Base-by-base conservation (phyloP, 306 rosid genomes). In the Prosopis cineraria region DNA sequence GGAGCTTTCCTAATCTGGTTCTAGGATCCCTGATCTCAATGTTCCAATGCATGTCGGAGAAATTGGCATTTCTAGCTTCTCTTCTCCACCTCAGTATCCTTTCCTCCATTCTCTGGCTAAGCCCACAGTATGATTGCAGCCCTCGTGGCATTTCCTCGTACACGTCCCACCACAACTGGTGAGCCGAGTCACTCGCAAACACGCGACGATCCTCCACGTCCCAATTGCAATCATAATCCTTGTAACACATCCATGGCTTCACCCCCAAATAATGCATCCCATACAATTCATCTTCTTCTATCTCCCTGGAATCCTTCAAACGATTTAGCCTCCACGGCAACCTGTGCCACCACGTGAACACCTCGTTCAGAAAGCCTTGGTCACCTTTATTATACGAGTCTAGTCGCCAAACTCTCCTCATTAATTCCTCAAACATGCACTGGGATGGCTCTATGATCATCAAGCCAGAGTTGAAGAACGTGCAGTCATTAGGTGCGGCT, bases 151-250 rank as follows among this genome's bases (percentile, higher is more conserved):
- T 89, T 2, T 80, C 24, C n/a, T 95, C 97, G 1, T 89, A 86
- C 6, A 90, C 80, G 66, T 81, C 10, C 98, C 98, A 92, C 98
- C 98, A 92, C 56, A 34, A 68, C 25, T 27, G 0, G 68, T 95
- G 91, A 58, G 93, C 96, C 0, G 81, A 55, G 50, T 91, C 96
- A 68, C 97, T 91, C 0, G 97, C 93, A 63, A 75, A 95, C 1
- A 43, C 24, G 25, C 69, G 87, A 12, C 17, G 85, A 16, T 59
- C 84, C 24, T 17, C 8, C 77, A 31, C 70, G 59, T 95, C 97
- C 98, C 98, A 89, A 11, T 95, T 95, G 63, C 99, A 93, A n/a
- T 95, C 99, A 52, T 92, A 93, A 39, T 95, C 99, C 47, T 78
- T 90, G 6, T 95, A 91, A 81, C 99, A 92, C 89, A 72, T 82